Percentiles rank a stretch among this genome's conserved stretches.
phyloP scores from a whole-genome alignment of 2,329 filamentous ascomycete species.

The Exophiala lecanii-corni region DNA sequence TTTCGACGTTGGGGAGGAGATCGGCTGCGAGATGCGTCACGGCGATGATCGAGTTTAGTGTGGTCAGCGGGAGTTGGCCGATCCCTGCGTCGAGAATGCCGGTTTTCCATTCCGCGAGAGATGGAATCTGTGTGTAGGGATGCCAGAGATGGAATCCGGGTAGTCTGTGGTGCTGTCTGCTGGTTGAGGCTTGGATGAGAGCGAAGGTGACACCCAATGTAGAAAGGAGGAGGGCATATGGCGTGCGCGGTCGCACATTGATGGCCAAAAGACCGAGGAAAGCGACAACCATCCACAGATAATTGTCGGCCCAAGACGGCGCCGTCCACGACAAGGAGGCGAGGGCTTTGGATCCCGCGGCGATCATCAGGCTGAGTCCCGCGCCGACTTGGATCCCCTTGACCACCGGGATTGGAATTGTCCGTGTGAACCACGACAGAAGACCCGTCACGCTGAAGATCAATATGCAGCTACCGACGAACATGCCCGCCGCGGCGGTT shows the following conservation, averaged over 20 bases:
- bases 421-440: slow-evolving; percentile 66
- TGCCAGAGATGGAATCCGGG: slow-evolving; percentile 58
- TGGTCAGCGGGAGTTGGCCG: slow-evolving; percentile 84
- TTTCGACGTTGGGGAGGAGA: slow-evolving; percentile 63
- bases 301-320: slow-evolving; percentile 68
- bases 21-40: slow-evolving; percentile 74
- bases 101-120: slow-evolving; percentile 42
- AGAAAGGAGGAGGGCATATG: slow-evolving; percentile 74
- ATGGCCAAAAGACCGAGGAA: slow-evolving; percentile 68
- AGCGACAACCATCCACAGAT: slow-evolving; percentile 68
- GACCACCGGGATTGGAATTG: slow-evolving; percentile 79
- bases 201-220: slow-evolving; percentile 64
- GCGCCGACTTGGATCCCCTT: slow-evolving; percentile 95
- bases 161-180: slow-evolving; percentile 8
- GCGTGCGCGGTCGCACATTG: slow-evolving; percentile 60
- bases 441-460: slow-evolving; percentile 74
- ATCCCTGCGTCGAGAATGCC: slow-evolving; percentile 65
- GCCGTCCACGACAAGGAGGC: slow-evolving; percentile 63
- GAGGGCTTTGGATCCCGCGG: slow-evolving; percentile 66
- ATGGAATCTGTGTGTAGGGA: slow-evolving; percentile 50
- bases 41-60: slow-evolving; percentile 87
- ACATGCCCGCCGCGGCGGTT: slow-evolving; percentile 77
- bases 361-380: slow-evolving; percentile 75
- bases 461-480: slow-evolving; percentile 69
- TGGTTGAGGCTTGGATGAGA: slow-evolving; percentile 33